A percentile compares a stretch with the other conserved stretches of the same genome.
phyloP scores from a whole-genome alignment of 768 basidiomycete species.

The Guyanaporus albipodus region DNA sequence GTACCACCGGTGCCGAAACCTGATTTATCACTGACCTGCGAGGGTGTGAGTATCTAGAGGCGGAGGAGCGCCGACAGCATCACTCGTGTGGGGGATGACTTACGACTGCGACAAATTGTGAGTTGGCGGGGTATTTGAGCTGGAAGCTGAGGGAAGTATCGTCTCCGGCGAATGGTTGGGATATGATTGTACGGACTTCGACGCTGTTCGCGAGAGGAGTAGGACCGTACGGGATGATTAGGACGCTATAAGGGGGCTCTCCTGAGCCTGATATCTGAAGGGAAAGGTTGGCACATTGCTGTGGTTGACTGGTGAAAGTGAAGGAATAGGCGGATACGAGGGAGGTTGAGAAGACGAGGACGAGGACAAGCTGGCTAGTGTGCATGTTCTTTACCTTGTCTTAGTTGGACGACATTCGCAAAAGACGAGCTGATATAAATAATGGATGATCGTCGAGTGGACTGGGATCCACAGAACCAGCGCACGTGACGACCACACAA shows the following conservation, averaged over 20 bases:
- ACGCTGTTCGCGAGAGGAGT: slow-evolving; percentile 55
- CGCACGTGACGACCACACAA: too few relatives aligned
- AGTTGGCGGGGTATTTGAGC: slow-evolving; percentile 61
- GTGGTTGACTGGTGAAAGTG: slow-evolving; percentile 42
- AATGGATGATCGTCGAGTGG: too few relatives aligned
- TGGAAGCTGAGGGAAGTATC: slow-evolving; percentile 45
- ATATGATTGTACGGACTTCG: slow-evolving; percentile 61
- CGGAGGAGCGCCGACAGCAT: too few relatives aligned
- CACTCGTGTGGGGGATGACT: too few relatives aligned
- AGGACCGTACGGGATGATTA: slow-evolving; percentile 66
- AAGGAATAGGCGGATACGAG: slow-evolving; percentile 41
- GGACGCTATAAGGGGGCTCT: slow-evolving; percentile 60
- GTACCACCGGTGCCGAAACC: slow-evolving; percentile 75
- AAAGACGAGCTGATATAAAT: too few relatives aligned
- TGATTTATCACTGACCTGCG: slow-evolving; percentile 53
- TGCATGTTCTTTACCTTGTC: too few relatives aligned
- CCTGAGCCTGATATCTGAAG: slow-evolving; percentile 59
- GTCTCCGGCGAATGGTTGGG: slow-evolving; percentile 46
- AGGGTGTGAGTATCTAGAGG: neutral
- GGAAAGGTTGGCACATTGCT: slow-evolving; percentile 65
- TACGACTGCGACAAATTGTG: slow-evolving; percentile 75
- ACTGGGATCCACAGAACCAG: too few relatives aligned
- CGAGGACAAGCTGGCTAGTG: too few relatives aligned
- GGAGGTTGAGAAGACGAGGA: slow-evolving; percentile 23
- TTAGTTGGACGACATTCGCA: too few relatives aligned